Evolutionary conservation across 306 rosid species (phyloP).

Genomic region (Fragaria iinumae): DNA sequence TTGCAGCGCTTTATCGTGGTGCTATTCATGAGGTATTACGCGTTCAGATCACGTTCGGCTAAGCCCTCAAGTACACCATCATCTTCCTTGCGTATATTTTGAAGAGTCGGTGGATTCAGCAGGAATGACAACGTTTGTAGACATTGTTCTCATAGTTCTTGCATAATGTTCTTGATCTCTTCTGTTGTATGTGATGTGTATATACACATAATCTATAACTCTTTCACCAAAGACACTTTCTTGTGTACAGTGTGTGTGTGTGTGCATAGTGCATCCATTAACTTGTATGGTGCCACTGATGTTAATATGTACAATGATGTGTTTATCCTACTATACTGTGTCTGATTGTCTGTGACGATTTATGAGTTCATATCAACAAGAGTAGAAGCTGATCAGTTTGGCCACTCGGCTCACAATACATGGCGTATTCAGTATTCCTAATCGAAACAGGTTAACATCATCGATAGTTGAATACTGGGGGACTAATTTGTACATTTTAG

Average conservation of each 20-base stretch:
- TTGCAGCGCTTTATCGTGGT: constrained; percentile 74
- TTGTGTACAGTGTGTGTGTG: background rate
- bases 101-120: background rate
- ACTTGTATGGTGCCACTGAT: background rate
- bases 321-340: background rate
- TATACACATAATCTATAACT: background rate
- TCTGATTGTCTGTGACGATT: background rate
- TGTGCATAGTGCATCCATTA: background rate
- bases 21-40: constrained; percentile 75
- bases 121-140: background rate
- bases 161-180: background rate
- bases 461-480: no score
- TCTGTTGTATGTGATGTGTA: background rate
- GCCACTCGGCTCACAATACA: background rate
- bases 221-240: background rate
- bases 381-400: background rate
- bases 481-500: no score
- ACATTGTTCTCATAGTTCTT: background rate
- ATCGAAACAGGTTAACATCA: background rate
- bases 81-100: constrained; percentile 24
- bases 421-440: background rate
- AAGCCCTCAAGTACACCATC: constrained; percentile 34
- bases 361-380: background rate
- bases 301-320: background rate
- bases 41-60: constrained; percentile 51